phyloP scores from a whole-genome alignment of 2,329 filamentous ascomycete genomes.

The Curvularia verruculosa region DNA sequence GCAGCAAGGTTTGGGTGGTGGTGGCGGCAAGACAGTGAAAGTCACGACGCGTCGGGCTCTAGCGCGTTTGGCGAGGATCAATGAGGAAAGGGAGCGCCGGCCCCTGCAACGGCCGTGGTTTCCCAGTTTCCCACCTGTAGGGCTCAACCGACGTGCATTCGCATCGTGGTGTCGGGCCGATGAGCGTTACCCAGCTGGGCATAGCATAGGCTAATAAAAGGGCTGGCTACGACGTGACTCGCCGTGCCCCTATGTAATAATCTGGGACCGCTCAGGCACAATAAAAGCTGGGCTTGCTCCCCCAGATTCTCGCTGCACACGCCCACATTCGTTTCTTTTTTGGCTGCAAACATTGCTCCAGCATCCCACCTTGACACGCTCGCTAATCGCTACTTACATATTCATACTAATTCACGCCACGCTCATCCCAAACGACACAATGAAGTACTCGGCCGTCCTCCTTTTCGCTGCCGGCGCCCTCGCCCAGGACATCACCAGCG shows the following conservation, averaged over 20 bases:
- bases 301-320: slow-evolving; percentile 16
- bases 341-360: slow-evolving; percentile 15
- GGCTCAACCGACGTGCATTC: slow-evolving; percentile 26
- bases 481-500: slow-evolving; percentile 49
- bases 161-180: slow-evolving; percentile 11
- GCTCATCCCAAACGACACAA: slow-evolving; percentile 34
- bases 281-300: slow-evolving; percentile 18
- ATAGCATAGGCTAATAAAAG: slow-evolving; percentile 19
- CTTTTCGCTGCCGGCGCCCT: slow-evolving; percentile 54
- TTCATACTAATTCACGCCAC: slow-evolving; percentile 25
- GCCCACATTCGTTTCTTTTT: slow-evolving; percentile 31
- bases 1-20: slow-evolving; percentile 14
- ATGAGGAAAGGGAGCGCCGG: slow-evolving; percentile 18
- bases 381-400: slow-evolving; percentile 25
- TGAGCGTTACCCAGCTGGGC: slow-evolving; percentile 9
- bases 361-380: slow-evolving; percentile 23
- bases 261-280: slow-evolving; percentile 10
- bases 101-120: slow-evolving; percentile 23
- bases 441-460: slow-evolving; percentile 55
- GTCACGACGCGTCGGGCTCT: slow-evolving; percentile 33
- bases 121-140: slow-evolving; percentile 22
- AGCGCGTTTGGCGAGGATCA: slow-evolving; percentile 32
- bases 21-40: slow-evolving; percentile 26
- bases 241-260: slow-evolving; percentile 16
- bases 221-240: slow-evolving; percentile 5